A percentile compares a stretch with the other conserved stretches of the same genome.
These are phyloP conservation scores for Solanum dulcamara DNA, from an alignment of 257 asterid species.

Conservation along the genomic window DNA sequence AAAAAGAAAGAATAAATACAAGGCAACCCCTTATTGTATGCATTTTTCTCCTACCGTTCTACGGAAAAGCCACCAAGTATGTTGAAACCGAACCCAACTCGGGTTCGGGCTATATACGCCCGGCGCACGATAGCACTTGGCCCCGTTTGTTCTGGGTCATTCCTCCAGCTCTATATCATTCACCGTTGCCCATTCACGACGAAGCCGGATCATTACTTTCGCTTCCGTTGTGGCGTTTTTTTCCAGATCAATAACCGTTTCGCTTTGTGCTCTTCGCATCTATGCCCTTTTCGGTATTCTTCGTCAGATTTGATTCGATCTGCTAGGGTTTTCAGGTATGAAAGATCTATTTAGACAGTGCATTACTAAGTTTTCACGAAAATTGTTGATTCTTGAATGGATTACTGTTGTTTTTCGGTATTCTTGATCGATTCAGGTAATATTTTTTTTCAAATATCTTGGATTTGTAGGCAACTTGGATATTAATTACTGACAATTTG, in stretches of 20 bases:
- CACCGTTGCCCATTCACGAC: neutral
- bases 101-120: constrained; percentile 3
- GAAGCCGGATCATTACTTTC: neutral
- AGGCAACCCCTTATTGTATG: neutral
- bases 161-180: constrained; percentile 8
- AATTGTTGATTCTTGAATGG: neutral
- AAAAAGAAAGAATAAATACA: neutral
- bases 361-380: neutral
- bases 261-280: neutral
- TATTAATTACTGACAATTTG: neutral
- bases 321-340: neutral
- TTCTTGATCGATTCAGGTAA: neutral
- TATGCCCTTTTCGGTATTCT: neutral
- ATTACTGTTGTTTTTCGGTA: neutral
- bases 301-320: neutral
- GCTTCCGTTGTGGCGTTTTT: neutral
- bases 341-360: neutral
- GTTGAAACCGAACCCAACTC: neutral
- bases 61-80: neutral
- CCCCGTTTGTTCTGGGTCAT: constrained; percentile 23
- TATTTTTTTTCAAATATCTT: neutral
- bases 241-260: constrained; percentile 1
- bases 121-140: constrained; percentile 20
- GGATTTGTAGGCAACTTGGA: neutral
- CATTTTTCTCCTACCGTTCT: neutral